A percentile compares a stretch with the other conserved stretches of the same genome.
Evolutionary conservation across 176 grass and related monocot genomes (phyloP).

Genomic region (Rhynchospora tenuis): DNA sequence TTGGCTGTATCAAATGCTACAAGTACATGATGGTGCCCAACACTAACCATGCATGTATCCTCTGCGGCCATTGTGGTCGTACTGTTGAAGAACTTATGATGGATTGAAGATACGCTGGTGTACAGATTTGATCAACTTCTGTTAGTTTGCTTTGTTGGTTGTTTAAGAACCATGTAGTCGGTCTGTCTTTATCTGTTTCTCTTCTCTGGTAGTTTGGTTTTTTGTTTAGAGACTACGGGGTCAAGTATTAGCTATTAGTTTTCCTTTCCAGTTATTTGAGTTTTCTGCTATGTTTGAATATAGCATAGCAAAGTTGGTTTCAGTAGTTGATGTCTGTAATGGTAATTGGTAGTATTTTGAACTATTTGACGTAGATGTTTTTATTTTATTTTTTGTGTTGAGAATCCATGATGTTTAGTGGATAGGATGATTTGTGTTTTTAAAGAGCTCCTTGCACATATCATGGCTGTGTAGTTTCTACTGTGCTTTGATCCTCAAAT

Average conservation of each 20-base stretch:
- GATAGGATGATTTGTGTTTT: background rate
- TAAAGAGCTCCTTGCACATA: background rate
- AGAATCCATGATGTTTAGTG: background rate
- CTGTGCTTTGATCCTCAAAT: no score
- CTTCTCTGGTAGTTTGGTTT: background rate
- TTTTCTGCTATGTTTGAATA: background rate
- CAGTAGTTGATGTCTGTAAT: background rate
- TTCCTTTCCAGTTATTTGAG: background rate
- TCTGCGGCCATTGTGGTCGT: background rate
- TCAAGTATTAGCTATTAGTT: background rate
- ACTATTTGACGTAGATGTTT: background rate
- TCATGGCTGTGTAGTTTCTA: background rate
- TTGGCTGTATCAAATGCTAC: background rate
- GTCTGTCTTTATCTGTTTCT: background rate
- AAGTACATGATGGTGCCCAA: no score
- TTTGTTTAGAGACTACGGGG: background rate
- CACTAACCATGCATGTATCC: background rate
- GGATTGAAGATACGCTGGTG: background rate
- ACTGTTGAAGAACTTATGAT: background rate
- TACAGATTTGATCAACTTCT: background rate
- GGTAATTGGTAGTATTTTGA: background rate
- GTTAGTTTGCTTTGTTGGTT: background rate
- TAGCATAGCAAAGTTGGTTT: background rate
- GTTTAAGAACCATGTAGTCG: no score
- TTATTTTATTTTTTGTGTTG: no score